A percentile compares a stretch with the other conserved stretches of the same genome.
Conservation (phyloP, 768 basidiomycete genomes). For the Pleurotus tuoliensis region DNA sequence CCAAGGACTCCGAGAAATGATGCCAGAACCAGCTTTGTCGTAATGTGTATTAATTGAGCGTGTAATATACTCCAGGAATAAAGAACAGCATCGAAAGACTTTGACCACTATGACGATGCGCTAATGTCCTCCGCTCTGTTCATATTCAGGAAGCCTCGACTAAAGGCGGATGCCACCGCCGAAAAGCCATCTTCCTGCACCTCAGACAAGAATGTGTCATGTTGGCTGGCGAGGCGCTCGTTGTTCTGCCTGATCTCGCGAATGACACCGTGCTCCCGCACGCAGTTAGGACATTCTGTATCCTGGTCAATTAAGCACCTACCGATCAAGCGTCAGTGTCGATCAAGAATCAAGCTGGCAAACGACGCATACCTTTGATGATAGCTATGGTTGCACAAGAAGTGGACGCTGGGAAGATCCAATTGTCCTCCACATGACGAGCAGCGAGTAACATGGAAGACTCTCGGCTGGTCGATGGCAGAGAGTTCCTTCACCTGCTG, state of each 20-base stretch:
- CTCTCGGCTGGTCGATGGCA: slow-evolving; percentile 72
- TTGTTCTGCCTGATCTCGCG: slow-evolving; percentile 89
- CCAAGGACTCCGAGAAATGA: slow-evolving; percentile 2
- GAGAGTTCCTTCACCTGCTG: slow-evolving; percentile 79
- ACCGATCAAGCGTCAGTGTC: not conserved
- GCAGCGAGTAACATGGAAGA: slow-evolving; percentile 95
- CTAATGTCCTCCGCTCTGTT: slow-evolving; percentile 29
- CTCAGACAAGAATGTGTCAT: slow-evolving; percentile 74
- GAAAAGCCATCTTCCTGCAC: slow-evolving; percentile 72
- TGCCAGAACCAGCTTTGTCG: not conserved
- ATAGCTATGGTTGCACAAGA: slow-evolving; percentile 98
- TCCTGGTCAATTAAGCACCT: slow-evolving; percentile 91
- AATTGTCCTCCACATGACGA: slow-evolving; percentile 85
- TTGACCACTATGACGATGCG: not conserved
- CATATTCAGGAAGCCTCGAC: slow-evolving; percentile 57
- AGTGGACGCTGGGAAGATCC: slow-evolving; percentile 91
- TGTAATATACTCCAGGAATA: not conserved
- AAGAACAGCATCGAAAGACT: not conserved
- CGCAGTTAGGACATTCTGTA: slow-evolving; percentile 86
- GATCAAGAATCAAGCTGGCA: not conserved
- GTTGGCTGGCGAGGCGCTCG: slow-evolving; percentile 76
- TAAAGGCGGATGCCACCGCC: slow-evolving; percentile 67
- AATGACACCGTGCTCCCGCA: slow-evolving; percentile 81
- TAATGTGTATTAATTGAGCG: not conserved
- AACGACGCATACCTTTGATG: slow-evolving; percentile 71